Base-by-base conservation (phyloP, 1,284 basidiomycete genomes). In the Neotropicomus parvogracilis region DNA sequence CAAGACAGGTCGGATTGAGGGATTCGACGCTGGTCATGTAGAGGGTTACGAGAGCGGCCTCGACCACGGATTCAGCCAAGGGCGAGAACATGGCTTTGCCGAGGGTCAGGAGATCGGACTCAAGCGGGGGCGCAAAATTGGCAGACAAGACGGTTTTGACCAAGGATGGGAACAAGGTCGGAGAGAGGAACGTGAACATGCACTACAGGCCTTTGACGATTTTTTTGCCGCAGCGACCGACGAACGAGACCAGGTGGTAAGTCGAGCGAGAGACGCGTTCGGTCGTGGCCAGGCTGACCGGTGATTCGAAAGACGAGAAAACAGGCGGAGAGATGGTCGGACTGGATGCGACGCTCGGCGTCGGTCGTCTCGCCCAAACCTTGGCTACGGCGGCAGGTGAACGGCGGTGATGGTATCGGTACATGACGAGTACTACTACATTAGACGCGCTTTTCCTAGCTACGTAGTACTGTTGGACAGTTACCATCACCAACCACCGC, bases 171-270 rank as follows among this genome's bases (percentile, higher is more conserved):
- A 69, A 53, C 63, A 71, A 59, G 75, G 75, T 35, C 63, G 70
- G 49, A 50, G 32, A 52, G 63, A 63, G 28, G 78, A 81, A 61
- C 70, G 78, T 24, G 65, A 66, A 46, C 72, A 71, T 52, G 80
- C 78, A 3, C 53, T 78, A 20, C 71, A 75, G 47, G 75, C 75
- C 9, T 79, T 82, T 64, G 76, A 81, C 57, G 71, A 70, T 32
- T 77, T 80, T 63, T 65, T 79, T 51, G 69, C 69, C 14, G 65
- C 71, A 47, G 75, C 80, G 53, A 62, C 68, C 51, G 66, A 70
- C 44, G 59, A 60, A 16, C 56, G 55, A 8, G 58, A 65, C 37
- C 51, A 59, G 36, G 59, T 50, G 54, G 64, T 68, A 32, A 64
- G 68, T 57, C n/a, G 41, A 46, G 19, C n/a, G 4, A 28, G 34